Evolutionary conservation across 2,329 filamentous ascomycete genomes (phyloP).

Genomic region (Epichloe baconii): DNA sequence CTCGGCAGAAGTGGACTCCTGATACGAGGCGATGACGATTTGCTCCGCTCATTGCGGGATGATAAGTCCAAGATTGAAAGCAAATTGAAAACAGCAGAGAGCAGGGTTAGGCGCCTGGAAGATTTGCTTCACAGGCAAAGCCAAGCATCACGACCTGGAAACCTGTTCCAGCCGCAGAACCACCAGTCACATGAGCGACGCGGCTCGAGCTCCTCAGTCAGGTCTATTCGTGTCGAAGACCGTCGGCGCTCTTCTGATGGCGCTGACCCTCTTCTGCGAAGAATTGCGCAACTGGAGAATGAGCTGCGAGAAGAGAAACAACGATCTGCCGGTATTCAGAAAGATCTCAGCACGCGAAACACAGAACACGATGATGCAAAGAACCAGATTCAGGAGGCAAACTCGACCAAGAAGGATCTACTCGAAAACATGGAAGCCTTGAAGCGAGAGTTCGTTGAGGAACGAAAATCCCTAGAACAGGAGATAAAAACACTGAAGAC

Average conservation of each 20-base stretch:
- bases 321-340: conserved; percentile 50
- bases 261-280: conserved; percentile 31
- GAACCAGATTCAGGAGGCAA: conserved; percentile 67
- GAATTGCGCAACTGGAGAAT: conserved; percentile 55
- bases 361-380: conserved; percentile 48
- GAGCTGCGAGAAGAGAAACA: conserved; percentile 67
- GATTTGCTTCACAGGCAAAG: conserved; percentile 80
- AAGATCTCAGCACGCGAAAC: conserved; percentile 48
- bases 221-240: conserved; percentile 30
- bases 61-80: conserved; percentile 67
- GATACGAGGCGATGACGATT: conserved; percentile 76
- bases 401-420: conserved; percentile 86
- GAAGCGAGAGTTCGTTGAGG: conserved; percentile 75
- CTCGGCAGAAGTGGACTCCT: conserved; percentile 78
- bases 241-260: conserved; percentile 33
- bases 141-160: conserved; percentile 41
- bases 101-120: conserved; percentile 79
- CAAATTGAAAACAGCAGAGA: conserved; percentile 71
- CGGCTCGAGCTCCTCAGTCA: conserved; percentile 36
- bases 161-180: conserved; percentile 38
- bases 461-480: conserved; percentile 68
- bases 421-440: conserved; percentile 89
- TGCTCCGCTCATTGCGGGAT: conserved; percentile 62
- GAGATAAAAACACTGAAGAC: conserved; percentile 67
- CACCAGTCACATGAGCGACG: conserved; percentile 35